Percentiles rank a stretch among this genome's conserved stretches.
These are phyloP conservation scores for Carex cristatella DNA, from an alignment of 176 grass and related monocot genomes.

Conservation along the genomic window DNA sequence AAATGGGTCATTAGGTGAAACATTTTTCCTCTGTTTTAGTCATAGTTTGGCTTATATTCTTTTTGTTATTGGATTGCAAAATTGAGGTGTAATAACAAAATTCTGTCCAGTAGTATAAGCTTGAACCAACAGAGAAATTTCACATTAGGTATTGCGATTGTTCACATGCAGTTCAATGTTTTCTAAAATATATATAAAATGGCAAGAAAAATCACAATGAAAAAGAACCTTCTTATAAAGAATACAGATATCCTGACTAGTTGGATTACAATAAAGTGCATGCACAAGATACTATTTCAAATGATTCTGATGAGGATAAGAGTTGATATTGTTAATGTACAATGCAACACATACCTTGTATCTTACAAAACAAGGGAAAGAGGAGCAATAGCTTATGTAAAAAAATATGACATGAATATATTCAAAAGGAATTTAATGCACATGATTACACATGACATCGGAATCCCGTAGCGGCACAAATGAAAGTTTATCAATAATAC, in stretches of 20 bases:
- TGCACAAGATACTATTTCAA: neutral
- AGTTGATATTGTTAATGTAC: neutral
- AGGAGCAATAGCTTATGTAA: neutral
- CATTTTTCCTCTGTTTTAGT: neutral
- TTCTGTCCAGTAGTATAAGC: neutral
- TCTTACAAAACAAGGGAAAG: neutral
- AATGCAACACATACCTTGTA: neutral
- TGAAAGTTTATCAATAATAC: neutral
- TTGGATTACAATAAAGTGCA: neutral
- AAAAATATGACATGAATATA: neutral
- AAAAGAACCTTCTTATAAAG: neutral
- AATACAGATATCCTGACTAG: neutral
- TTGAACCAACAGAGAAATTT: neutral
- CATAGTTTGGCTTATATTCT: neutral
- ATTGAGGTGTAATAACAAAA: neutral
- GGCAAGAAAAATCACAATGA: neutral
- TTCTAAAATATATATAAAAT: neutral
- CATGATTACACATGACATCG: neutral
- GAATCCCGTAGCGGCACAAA: neutral
- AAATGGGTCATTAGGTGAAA: neutral
- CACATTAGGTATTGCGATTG: neutral
- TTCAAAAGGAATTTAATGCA: neutral
- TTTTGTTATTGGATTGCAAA: neutral
- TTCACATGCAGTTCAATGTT: neutral
- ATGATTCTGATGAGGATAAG: neutral